A percentile compares a stretch with the other conserved stretches of the same genome.
Conservation (phyloP, 805 yeast species). For the Yarrowia divulgata region DNA sequence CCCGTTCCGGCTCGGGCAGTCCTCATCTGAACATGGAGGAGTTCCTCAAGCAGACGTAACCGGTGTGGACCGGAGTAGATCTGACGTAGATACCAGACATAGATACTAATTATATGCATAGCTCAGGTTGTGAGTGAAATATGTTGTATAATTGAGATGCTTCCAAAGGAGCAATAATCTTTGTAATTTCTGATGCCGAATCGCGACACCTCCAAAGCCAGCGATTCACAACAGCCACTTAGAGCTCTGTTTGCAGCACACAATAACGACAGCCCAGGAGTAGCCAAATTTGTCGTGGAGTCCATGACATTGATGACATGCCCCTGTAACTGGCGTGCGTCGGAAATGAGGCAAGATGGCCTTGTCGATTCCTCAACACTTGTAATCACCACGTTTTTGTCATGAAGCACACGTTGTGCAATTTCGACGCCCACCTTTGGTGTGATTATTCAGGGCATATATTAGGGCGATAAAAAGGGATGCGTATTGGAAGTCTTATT, state of each 20-base stretch:
- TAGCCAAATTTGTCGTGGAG: slow-evolving; percentile 11
- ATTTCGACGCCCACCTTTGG: slow-evolving; percentile 32
- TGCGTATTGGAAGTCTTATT: too few species aligned
- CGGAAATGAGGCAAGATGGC: slow-evolving; percentile 24
- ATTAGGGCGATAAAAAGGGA: too few species aligned
- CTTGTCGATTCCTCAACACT: slow-evolving; percentile 24
- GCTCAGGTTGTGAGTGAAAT: too few species aligned
- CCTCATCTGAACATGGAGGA: slow-evolving; percentile 38
- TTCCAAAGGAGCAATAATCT: slow-evolving; percentile 22
- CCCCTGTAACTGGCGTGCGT: slow-evolving; percentile 26
- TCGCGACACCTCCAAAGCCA: slow-evolving; percentile 24
- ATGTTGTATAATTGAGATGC: neutral
- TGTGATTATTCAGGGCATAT: neutral
- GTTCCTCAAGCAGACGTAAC: slow-evolving; percentile 24
- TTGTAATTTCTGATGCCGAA: slow-evolving; percentile 34
- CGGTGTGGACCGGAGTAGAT: too few species aligned
- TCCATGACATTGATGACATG: slow-evolving; percentile 35
- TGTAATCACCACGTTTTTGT: slow-evolving; percentile 12
- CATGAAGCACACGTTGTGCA: slow-evolving; percentile 21
- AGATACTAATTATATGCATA: too few species aligned
- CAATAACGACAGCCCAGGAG: neutral
- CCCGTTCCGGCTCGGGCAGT: slow-evolving; percentile 18
- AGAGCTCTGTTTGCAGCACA: slow-evolving; percentile 34
- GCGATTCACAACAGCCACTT: slow-evolving; percentile 17
- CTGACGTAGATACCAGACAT: neutral